These are phyloP conservation scores for Hygrocybe punicea DNA, from an alignment of 768 basidiomycete species.

Conservation along the genomic window DNA sequence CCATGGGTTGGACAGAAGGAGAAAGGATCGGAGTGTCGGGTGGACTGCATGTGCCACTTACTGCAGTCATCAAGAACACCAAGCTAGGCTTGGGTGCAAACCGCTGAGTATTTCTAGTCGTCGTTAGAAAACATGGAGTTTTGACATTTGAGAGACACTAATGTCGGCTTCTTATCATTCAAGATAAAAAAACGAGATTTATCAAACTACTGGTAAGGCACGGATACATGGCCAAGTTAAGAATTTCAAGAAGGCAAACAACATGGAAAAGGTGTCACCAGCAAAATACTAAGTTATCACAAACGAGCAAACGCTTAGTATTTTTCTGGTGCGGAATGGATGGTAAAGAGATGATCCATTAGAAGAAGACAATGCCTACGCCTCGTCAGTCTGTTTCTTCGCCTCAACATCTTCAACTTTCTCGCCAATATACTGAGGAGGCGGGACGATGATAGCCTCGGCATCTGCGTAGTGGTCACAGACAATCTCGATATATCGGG, in stretches of 20 bases:
- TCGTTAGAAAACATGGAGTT: not conserved
- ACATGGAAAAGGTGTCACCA: too few species aligned
- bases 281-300: too few species aligned
- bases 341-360: not conserved
- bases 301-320: not conserved
- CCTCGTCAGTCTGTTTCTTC: constrained; percentile 1
- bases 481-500: constrained; percentile 41
- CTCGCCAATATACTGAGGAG: constrained; percentile 59
- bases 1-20: constrained; percentile 92
- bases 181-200: not conserved
- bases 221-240: not conserved
- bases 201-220: too few species aligned
- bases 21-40: constrained; percentile 62
- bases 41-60: constrained; percentile 73
- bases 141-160: too few species aligned
- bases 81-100: constrained; percentile 80
- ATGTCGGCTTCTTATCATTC: too few species aligned
- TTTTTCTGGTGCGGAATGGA: not conserved
- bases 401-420: constrained; percentile 32
- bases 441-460: constrained; percentile 48
- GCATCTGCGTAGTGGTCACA: constrained; percentile 46
- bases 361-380: not conserved
- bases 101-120: constrained; percentile 8
- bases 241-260: not conserved
- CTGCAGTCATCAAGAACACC: constrained; percentile 81